These are phyloP conservation scores for Besnoitia besnoiti DNA, from an alignment of 169 alveolate species.

Conservation along the genomic window DNA sequence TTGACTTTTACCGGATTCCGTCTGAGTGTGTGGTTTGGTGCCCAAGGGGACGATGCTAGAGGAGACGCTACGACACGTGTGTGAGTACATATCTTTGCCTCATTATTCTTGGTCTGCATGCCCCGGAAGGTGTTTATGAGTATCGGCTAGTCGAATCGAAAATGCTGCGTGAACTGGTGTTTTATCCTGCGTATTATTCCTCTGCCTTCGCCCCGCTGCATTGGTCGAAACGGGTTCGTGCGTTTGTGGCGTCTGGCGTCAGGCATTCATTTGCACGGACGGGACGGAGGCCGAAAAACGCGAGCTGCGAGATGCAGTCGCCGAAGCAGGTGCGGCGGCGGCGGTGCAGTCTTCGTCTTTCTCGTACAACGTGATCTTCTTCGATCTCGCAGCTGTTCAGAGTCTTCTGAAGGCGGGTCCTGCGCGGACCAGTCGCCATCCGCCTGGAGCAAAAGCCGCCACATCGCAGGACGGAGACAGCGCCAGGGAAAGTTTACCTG, in stretches of 20 bases:
- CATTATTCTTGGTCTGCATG: too few relatives aligned
- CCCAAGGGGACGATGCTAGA: too few relatives aligned
- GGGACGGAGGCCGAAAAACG: conserved; percentile 8
- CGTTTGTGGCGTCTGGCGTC: background rate
- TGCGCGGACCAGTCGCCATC: background rate
- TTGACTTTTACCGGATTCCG: too few relatives aligned
- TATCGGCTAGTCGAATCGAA: too few relatives aligned
- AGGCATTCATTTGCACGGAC: conserved; percentile 40
- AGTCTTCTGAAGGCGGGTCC: background rate
- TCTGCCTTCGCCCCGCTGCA: background rate
- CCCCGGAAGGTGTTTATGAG: too few relatives aligned
- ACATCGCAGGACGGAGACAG: background rate
- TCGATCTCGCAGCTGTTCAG: background rate
- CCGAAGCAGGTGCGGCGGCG: background rate
- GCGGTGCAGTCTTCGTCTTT: background rate
- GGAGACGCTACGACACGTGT: too few relatives aligned
- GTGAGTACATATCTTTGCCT: too few relatives aligned
- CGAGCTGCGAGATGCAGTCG: conserved; percentile 1
- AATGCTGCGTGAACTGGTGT: too few relatives aligned
- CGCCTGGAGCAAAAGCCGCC: background rate
- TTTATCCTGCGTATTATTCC: too few relatives aligned
- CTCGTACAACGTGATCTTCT: background rate
- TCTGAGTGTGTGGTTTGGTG: too few relatives aligned
- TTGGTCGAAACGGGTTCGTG: background rate
- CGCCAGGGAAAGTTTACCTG: background rate